Evolutionary conservation across 202 grass and related monocot genomes (phyloP).

Genomic region (Sporobolus alterniflorus): DNA sequence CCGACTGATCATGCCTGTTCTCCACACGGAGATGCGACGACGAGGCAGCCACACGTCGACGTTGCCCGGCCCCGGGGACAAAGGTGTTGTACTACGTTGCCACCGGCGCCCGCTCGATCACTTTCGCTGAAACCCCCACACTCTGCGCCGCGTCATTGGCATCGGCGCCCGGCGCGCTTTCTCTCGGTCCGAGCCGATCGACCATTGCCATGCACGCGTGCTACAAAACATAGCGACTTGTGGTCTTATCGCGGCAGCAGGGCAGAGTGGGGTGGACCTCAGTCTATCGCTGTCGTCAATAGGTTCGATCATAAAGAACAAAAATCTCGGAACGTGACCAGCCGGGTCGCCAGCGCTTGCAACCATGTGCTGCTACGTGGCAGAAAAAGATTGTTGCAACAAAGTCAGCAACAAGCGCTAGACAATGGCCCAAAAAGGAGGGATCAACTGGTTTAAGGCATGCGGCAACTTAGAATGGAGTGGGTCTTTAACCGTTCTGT

Average conservation of each 20-base stretch:
- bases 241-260: constrained; percentile 2
- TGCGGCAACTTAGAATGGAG: background rate
- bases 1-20: background rate
- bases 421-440: background rate
- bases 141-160: background rate
- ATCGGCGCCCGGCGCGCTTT: constrained; percentile 30
- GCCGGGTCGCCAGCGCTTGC: background rate
- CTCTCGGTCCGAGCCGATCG: constrained; percentile 36
- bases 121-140: constrained; percentile 38
- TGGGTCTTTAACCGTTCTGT: background rate
- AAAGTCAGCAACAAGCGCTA: no score
- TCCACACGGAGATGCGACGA: background rate
- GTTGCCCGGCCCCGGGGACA: background rate
- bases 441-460: background rate
- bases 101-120: background rate
- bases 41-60: background rate
- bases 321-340: no score
- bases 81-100: background rate
- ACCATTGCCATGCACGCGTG: constrained; percentile 29
- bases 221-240: constrained; percentile 18
- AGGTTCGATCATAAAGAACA: background rate
- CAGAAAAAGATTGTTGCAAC: background rate
- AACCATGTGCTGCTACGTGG: background rate
- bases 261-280: constrained; percentile 14
- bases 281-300: background rate